Evolutionary conservation across 805 yeast species (phyloP).

Genomic region (Cyberlindnera nakhonratchasimensis): DNA sequence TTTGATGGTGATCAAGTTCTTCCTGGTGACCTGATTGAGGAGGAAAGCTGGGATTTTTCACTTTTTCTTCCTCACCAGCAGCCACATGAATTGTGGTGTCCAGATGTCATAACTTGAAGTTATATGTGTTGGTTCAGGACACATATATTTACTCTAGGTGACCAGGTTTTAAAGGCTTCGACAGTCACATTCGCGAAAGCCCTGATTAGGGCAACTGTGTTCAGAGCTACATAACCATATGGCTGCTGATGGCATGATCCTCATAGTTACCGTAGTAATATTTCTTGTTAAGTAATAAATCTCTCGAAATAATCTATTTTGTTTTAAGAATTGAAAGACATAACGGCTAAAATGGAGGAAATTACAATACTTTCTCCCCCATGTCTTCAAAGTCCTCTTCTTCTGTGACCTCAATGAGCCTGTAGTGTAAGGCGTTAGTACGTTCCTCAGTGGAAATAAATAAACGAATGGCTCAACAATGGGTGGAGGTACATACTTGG

Average conservation of each 20-base stretch:
- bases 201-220: neutral
- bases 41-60: conserved; percentile 13
- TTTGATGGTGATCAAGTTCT: neutral
- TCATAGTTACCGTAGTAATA: neutral
- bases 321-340: neutral
- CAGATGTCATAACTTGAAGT: conserved; percentile 1
- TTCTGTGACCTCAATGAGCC: conserved; percentile 59
- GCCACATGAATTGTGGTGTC: conserved; percentile 10
- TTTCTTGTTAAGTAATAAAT: no score
- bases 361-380: conserved; percentile 31
- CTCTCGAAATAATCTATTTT: no score
- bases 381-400: conserved; percentile 68
- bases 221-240: conserved; percentile 1
- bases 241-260: neutral
- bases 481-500: conserved; percentile 33
- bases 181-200: neutral
- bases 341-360: neutral
- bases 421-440: conserved; percentile 27
- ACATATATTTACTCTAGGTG: neutral
- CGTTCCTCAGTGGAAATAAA: no score
- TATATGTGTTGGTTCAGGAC: neutral
- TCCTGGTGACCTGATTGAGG: conserved; percentile 8
- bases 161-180: conserved; percentile 4
- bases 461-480: no score
- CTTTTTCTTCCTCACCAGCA: conserved; percentile 1